Evolutionary conservation across 2,329 filamentous ascomycete genomes (phyloP), one percentile per base, ranked within the genome.

Genomic region (Thelonectria discophora): DNA sequence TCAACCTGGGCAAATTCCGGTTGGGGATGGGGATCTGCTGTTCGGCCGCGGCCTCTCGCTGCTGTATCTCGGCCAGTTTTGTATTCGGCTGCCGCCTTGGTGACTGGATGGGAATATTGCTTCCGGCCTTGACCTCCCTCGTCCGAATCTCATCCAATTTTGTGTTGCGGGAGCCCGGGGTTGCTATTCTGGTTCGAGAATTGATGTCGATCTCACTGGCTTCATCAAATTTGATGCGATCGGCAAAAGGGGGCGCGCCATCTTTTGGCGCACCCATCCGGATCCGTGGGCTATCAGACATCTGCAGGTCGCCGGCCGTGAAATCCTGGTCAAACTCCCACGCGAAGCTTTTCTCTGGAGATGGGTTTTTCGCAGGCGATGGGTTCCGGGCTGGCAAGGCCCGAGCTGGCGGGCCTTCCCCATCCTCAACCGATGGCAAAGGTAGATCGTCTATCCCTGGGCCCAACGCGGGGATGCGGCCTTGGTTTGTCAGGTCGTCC

Each of bases 251-350:
- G 30, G 75, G 72, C n/a, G n/a, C n/a, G n/a, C n/a, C n/a, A n/a
- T n/a, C n/a, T n/a, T n/a, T n/a, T n/a, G n/a, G n/a, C 30, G 74
- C 72, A 24, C 67, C 73, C 20, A 80, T 73, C 27, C 72, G 76
- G 53, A 87, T 79, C 32, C 82, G 81, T n/a, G 85, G 85, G 63
- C 84, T 87, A 64, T 83, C 78, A 0, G 85, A 87, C 34, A 84
- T 70, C 59, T 86, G 84, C 40, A 87, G 61, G 60, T 87, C 84
- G 43, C 80, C 79, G 11, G 81, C 84, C 1, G 85, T 87, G 65
- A 88, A 86, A 56, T 88, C 85, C 5, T 81, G 80, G 34, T 87
- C 85, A 7, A 86, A 73, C 58, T 86, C 76, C 85, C 84, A 88
- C 8, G 80, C 81, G 58, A 81, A 84, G 65, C 80, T 83, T 72